Percentiles rank a stretch among this genome's conserved stretches.
These are phyloP conservation scores for Tetrapisispora nanseiensis DNA, from an alignment of 805 yeast genomes.

Conservation along the genomic window DNA sequence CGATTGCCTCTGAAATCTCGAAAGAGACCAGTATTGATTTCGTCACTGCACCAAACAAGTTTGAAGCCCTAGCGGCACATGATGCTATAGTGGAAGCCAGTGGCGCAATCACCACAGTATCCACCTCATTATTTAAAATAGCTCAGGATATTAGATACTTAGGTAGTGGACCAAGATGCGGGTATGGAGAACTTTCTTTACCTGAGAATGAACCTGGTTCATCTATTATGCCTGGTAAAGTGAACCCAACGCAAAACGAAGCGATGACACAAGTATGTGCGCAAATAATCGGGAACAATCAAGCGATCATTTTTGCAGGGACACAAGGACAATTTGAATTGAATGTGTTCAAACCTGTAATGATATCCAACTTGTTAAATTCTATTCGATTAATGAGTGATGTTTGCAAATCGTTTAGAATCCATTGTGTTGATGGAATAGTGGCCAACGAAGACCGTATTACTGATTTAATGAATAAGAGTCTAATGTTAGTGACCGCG, in stretches of 20 bases:
- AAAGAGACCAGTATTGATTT: constrained; percentile 82
- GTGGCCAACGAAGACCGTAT: constrained; percentile 82
- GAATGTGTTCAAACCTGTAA: constrained; percentile 94
- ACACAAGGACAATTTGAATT: constrained; percentile 98
- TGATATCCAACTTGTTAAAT: constrained; percentile 82
- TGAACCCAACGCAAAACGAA: constrained; percentile 98
- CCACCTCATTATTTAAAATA: constrained; percentile 86
- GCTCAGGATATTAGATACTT: constrained; percentile 97
- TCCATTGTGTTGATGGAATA: constrained; percentile 92
- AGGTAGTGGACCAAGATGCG: constrained; percentile 99
- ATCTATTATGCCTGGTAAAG: constrained; percentile 99
- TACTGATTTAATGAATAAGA: constrained; percentile 79
- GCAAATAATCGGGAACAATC: constrained; percentile 95
- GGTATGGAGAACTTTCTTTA: constrained; percentile 88
- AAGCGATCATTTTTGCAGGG: constrained; percentile 93
- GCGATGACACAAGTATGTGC: constrained; percentile 97
- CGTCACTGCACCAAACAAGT: constrained; percentile 95
- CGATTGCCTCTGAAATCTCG: constrained; percentile 79
- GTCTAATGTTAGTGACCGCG: constrained; percentile 96
- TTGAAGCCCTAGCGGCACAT: constrained; percentile 97
- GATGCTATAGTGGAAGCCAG: constrained; percentile 97
- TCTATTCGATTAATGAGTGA: constrained; percentile 86
- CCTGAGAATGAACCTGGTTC: constrained; percentile 99
- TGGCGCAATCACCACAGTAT: constrained; percentile 93
- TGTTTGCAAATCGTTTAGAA: constrained; percentile 81